A percentile compares a stretch with the other conserved stretches of the same genome.
phyloP scores from a whole-genome alignment of 2,329 filamentous ascomycete genomes.

The Acrocalymma vagum region DNA sequence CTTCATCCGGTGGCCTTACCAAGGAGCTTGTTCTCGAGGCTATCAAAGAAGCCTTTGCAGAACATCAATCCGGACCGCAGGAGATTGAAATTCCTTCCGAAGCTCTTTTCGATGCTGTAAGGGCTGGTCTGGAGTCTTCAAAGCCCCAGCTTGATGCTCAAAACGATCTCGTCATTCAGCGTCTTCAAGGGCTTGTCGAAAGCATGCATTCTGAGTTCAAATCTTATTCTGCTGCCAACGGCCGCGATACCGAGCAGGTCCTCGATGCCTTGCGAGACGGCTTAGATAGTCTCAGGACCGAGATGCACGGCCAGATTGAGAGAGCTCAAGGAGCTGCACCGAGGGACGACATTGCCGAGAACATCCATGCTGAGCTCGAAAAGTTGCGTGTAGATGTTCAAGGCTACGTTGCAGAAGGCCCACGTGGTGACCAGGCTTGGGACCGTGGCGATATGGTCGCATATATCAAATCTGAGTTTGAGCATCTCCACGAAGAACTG shows the following conservation, averaged over 20 bases:
- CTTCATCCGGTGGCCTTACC: slow-evolving; percentile 55
- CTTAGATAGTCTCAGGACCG: slow-evolving; percentile 78
- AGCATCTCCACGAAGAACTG: slow-evolving; percentile 67
- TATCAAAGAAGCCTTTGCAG: slow-evolving; percentile 66
- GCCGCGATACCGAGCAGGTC: slow-evolving; percentile 85
- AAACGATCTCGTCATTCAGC: slow-evolving; percentile 67
- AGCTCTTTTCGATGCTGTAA: slow-evolving; percentile 66
- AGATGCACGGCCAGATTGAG: slow-evolving; percentile 85
- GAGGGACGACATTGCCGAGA: slow-evolving; percentile 81
- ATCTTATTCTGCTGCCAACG: slow-evolving; percentile 80
- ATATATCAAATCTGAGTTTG: slow-evolving; percentile 66
- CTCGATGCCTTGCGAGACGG: slow-evolving; percentile 89
- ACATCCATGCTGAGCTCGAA: slow-evolving; percentile 71
- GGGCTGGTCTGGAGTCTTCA: slow-evolving; percentile 63
- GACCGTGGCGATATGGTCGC: slow-evolving; percentile 55
- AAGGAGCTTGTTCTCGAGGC: slow-evolving; percentile 65
- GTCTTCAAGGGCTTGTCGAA: slow-evolving; percentile 66
- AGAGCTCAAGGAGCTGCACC: slow-evolving; percentile 72
- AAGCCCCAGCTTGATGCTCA: slow-evolving; percentile 61
- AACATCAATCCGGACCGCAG: slow-evolving; percentile 51
- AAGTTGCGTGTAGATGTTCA: slow-evolving; percentile 69
- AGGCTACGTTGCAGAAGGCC: slow-evolving; percentile 56
- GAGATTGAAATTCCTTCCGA: slow-evolving; percentile 59
- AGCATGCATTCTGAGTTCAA: slow-evolving; percentile 74
- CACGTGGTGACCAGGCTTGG: slow-evolving; percentile 51